These are phyloP conservation scores for Stagonosporopsis rhizophila DNA, from an alignment of 2,329 filamentous ascomycete genomes.

Conservation along the genomic window DNA sequence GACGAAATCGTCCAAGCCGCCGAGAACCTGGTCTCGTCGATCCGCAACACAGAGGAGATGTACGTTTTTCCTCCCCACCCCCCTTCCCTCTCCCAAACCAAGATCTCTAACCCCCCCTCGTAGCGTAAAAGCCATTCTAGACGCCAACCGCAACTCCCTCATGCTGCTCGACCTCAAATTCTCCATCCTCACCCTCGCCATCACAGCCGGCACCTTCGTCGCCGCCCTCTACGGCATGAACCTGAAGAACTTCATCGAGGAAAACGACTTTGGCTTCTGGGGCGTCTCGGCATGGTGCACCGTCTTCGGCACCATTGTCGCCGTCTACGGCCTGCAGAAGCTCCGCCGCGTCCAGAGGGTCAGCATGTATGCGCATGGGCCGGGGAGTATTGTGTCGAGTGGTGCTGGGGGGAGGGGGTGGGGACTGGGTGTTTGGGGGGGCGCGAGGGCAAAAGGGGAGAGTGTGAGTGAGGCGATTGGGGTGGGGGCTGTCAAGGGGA, in stretches of 20 bases:
- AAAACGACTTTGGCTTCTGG: slow-evolving; percentile 84
- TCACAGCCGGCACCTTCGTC: slow-evolving; percentile 92
- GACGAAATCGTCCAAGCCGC: slow-evolving; percentile 98
- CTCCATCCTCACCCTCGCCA: slow-evolving; percentile 91
- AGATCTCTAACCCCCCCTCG: slow-evolving; percentile 18
- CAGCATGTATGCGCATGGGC: slow-evolving; percentile 74
- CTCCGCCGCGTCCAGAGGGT: slow-evolving; percentile 86
- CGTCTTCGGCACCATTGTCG: slow-evolving; percentile 76
- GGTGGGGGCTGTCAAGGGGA: slow-evolving; percentile 13
- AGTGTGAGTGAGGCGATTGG: slow-evolving; percentile 22
- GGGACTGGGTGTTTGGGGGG: slow-evolving; percentile 42
- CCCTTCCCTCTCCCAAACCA: not conserved
- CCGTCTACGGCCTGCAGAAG: slow-evolving; percentile 82
- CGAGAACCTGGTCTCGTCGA: slow-evolving; percentile 89
- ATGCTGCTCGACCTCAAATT: slow-evolving; percentile 98
- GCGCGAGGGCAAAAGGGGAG: slow-evolving; percentile 25
- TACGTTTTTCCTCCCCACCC: slow-evolving; percentile 55
- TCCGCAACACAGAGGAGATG: slow-evolving; percentile 98
- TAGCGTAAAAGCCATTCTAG: slow-evolving; percentile 93
- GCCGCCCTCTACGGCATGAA: slow-evolving; percentile 99
- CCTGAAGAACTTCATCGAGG: slow-evolving; percentile 97
- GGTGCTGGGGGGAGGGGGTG: slow-evolving; percentile 22
- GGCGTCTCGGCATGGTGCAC: slow-evolving; percentile 75
- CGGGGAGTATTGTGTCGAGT: slow-evolving; percentile 27
- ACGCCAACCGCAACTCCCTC: slow-evolving; percentile 96